phyloP scores from a whole-genome alignment of 306 rosid genomes.

The Canavalia ensiformis region DNA sequence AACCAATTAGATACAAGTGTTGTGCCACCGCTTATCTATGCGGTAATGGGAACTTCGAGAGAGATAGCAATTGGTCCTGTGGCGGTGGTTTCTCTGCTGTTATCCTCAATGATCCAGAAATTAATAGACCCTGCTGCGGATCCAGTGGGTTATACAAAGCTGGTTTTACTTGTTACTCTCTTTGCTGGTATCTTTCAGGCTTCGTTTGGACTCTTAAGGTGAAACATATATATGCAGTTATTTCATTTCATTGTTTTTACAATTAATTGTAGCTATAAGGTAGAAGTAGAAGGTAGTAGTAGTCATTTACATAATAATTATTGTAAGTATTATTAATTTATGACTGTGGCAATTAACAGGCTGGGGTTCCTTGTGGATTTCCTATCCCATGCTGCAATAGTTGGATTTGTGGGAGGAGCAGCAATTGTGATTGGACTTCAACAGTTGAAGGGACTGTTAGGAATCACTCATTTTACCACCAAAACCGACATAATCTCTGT shows the following conservation, averaged over 20 bases:
- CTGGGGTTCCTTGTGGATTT: constrained; percentile 81
- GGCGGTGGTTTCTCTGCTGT: constrained; percentile 80
- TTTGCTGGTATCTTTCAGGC: constrained; percentile 87
- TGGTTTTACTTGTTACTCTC: constrained; percentile 76
- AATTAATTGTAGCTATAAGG: background rate
- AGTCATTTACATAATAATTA: background rate
- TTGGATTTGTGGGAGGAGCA: constrained; percentile 82
- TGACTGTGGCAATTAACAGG: constrained; percentile 49
- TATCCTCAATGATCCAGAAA: constrained; percentile 79
- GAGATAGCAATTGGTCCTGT: constrained; percentile 93
- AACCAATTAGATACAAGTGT: constrained; percentile 74
- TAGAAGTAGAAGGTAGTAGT: background rate
- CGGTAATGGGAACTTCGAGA: constrained; percentile 89
- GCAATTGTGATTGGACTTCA: constrained; percentile 86
- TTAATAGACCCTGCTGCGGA: constrained; percentile 66
- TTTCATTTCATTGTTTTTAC: background rate
- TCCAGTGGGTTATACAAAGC: constrained; percentile 71
- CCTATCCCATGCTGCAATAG: constrained; percentile 76
- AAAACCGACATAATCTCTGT: constrained; percentile 79
- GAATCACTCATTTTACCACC: constrained; percentile 69
- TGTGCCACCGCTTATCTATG: constrained; percentile 90
- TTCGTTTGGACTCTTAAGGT: constrained; percentile 81
- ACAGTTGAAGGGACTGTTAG: constrained; percentile 79
- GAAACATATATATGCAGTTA: background rate
- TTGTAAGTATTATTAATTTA: background rate